Conservation (phyloP, 257 asterid genomes). For the Oldenlandia corymbosa region DNA sequence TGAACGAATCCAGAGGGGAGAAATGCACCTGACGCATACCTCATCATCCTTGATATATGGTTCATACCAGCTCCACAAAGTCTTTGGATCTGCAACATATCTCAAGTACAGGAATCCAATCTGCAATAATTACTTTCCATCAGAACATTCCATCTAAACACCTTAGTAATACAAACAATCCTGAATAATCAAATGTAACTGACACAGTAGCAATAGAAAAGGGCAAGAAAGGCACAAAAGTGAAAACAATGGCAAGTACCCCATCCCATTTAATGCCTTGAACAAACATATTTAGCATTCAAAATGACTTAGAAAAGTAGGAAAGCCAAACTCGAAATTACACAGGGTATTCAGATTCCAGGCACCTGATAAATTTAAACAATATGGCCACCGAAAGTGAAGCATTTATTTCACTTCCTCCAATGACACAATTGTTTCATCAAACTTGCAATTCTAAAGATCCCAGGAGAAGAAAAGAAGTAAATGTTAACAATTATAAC, state of each 20-base stretch:
- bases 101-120: conserved; percentile 87
- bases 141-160: conserved; percentile 9
- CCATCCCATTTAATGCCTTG: conserved; percentile 7
- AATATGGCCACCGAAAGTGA: background rate
- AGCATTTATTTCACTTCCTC: background rate
- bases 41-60: conserved; percentile 91
- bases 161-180: background rate
- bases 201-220: background rate
- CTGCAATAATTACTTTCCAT: conserved; percentile 34
- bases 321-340: background rate
- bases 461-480: background rate
- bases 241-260: background rate
- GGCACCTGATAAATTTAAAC: background rate
- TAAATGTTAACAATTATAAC: background rate
- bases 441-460: background rate
- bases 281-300: too few species aligned
- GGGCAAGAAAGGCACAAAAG: too few species aligned
- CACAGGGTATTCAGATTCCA: too few species aligned
- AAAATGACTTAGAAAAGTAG: background rate
- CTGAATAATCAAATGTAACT: background rate
- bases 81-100: conserved; percentile 87
- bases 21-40: conserved; percentile 52
- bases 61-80: conserved; percentile 92
- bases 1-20: conserved; percentile 4
- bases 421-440: background rate